A percentile compares a stretch with the other conserved stretches of the same genome.
Conservation (phyloP, 495 filamentous ascomycete species). For the Pyrenula massariospora region DNA sequence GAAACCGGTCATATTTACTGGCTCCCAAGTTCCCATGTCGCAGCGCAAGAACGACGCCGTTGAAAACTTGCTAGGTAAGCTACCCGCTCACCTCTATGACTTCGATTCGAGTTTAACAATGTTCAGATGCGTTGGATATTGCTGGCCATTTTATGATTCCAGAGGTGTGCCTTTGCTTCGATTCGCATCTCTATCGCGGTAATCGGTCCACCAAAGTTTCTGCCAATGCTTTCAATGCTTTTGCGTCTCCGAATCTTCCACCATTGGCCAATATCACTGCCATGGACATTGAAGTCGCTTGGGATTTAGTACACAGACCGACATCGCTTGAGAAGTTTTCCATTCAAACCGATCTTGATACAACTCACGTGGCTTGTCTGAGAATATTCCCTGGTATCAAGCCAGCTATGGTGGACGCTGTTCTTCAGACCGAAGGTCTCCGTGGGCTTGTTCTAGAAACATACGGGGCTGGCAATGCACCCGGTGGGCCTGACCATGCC, state of each 20-base stretch:
- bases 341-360: slow-evolving; percentile 70
- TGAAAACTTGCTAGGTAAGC: slow-evolving; percentile 74
- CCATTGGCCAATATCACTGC: slow-evolving; percentile 73
- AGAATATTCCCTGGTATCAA: slow-evolving; percentile 94
- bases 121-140: slow-evolving; percentile 58
- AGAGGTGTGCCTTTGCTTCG: slow-evolving; percentile 93
- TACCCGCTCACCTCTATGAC: neutral
- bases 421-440: slow-evolving; percentile 65
- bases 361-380: slow-evolving; percentile 80
- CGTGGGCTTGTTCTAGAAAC: slow-evolving; percentile 85
- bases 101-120: neutral
- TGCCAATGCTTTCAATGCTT: slow-evolving; percentile 76
- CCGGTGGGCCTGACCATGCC: slow-evolving; percentile 69
- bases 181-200: slow-evolving; percentile 82
- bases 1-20: slow-evolving; percentile 74
- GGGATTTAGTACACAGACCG: slow-evolving; percentile 69
- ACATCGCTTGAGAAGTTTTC: slow-evolving; percentile 60
- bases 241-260: slow-evolving; percentile 71
- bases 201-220: slow-evolving; percentile 87
- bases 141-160: slow-evolving; percentile 95
- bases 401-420: slow-evolving; percentile 87
- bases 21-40: slow-evolving; percentile 86
- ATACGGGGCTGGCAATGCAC: slow-evolving; percentile 91
- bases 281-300: slow-evolving; percentile 71
- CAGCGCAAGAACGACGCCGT: slow-evolving; percentile 88